phyloP scores from a whole-genome alignment of 2,329 filamentous ascomycete genomes.

The Penicillium brevicompactum region DNA sequence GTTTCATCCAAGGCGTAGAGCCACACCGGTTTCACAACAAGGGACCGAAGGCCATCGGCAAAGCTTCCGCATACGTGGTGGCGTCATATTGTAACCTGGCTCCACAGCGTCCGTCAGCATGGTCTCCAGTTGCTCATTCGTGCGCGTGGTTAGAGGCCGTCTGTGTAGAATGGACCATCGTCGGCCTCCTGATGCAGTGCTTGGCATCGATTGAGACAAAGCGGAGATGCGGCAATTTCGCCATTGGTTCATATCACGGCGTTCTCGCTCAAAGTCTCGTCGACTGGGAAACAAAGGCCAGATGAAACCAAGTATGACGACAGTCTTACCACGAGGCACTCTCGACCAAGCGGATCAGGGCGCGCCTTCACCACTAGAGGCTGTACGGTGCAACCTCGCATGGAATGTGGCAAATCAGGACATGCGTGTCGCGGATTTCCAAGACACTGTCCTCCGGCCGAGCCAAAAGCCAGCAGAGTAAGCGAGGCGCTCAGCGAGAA shows the following conservation, averaged over 20 bases:
- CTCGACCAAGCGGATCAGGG: not conserved
- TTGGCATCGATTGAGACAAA: not conserved
- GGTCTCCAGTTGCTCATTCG: not conserved
- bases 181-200: not conserved
- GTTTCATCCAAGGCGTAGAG: not conserved
- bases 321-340: not conserved
- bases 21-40: not conserved
- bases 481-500: not conserved
- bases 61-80: not conserved
- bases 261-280: not conserved
- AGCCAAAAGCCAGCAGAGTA: too few relatives aligned
- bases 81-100: not conserved
- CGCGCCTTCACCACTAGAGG: not conserved
- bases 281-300: not conserved
- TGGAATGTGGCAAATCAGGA: not conserved
- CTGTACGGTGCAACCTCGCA: not conserved
- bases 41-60: not conserved
- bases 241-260: slow-evolving; percentile 3
- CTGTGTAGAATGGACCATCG: not conserved
- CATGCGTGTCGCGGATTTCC: not conserved
- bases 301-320: slow-evolving; percentile 11
- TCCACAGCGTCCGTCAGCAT: not conserved
- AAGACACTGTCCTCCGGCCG: not conserved
- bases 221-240: slow-evolving; percentile 6
- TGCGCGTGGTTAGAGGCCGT: not conserved